These are phyloP conservation scores for Pseudogymnoascus sp. DNA, from an alignment of 2,329 filamentous ascomycete species.

Conservation along the genomic window DNA sequence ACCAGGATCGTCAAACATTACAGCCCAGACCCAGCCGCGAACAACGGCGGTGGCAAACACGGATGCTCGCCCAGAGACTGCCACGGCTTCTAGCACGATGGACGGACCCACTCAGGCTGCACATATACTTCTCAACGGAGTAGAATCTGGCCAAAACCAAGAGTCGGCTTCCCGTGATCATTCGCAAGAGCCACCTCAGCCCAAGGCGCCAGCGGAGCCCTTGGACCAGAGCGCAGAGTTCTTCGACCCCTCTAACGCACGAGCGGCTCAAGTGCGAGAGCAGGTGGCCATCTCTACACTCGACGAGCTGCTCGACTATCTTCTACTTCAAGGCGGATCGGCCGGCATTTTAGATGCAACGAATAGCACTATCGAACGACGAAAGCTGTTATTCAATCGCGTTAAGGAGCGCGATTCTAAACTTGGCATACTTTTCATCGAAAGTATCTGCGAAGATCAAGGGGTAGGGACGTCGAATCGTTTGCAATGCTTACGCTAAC, in stretches of 20 bases:
- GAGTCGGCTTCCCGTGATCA: constrained; percentile 7
- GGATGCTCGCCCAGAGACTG: constrained; percentile 14
- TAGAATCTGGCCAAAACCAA: constrained; percentile 22
- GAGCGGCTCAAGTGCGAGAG: constrained; percentile 75
- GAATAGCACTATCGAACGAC: constrained; percentile 84
- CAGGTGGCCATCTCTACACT: constrained; percentile 88
- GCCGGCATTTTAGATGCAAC: constrained; percentile 96
- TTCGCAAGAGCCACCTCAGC: background rate
- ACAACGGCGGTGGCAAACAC: constrained; percentile 21
- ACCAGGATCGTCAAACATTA: background rate
- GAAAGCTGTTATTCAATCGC: constrained; percentile 74
- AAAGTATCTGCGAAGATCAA: constrained; percentile 84
- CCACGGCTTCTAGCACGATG: constrained; percentile 19
- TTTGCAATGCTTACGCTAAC: constrained; percentile 13
- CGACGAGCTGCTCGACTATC: constrained; percentile 85
- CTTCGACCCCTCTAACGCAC: constrained; percentile 83
- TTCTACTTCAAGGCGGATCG: constrained; percentile 72
- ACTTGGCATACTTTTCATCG: constrained; percentile 87
- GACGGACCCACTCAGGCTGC: constrained; percentile 43
- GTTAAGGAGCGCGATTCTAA: constrained; percentile 78
- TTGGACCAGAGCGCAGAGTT: constrained; percentile 89
- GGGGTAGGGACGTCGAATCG: constrained; percentile 35
- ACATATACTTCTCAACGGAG: constrained; percentile 50
- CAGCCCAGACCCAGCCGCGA: constrained; percentile 13
- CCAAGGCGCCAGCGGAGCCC: constrained; percentile 34